These are phyloP conservation scores for Salmacisia buchloeana DNA, from an alignment of 1,284 basidiomycete species.

Conservation along the genomic window DNA sequence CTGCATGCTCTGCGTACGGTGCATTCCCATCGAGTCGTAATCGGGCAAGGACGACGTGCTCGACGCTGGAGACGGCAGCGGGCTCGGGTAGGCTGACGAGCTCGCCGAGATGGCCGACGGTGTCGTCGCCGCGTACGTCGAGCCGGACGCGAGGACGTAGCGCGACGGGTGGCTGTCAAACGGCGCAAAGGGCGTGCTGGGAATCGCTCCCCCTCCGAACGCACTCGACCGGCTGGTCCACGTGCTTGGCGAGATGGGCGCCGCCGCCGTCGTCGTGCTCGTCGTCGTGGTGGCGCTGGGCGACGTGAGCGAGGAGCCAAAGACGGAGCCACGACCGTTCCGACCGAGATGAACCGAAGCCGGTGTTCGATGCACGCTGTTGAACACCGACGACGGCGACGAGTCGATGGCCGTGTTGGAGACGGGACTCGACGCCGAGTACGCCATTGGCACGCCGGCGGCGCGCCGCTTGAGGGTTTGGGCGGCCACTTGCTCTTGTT, in stretches of 20 bases:
- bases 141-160: background rate
- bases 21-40: constrained; percentile 4
- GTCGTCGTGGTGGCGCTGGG: background rate
- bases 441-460: background rate
- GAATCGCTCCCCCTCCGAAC: background rate
- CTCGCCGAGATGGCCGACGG: background rate
- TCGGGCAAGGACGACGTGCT: background rate
- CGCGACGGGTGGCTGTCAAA: background rate
- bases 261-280: background rate
- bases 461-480: background rate
- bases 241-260: background rate
- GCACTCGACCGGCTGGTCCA: background rate
- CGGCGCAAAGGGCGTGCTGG: background rate
- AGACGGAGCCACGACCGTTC: no score
- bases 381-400: background rate
- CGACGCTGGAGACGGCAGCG: constrained; percentile 3
- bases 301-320: background rate
- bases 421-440: background rate
- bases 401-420: background rate
- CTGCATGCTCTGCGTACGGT: background rate
- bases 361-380: background rate
- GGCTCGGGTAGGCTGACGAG: constrained; percentile 5
- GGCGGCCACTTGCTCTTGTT: background rate
- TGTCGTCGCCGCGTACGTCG: background rate
- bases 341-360: no score